Conservation (phyloP, 306 rosid genomes). For the Calophaca sinica region DNA sequence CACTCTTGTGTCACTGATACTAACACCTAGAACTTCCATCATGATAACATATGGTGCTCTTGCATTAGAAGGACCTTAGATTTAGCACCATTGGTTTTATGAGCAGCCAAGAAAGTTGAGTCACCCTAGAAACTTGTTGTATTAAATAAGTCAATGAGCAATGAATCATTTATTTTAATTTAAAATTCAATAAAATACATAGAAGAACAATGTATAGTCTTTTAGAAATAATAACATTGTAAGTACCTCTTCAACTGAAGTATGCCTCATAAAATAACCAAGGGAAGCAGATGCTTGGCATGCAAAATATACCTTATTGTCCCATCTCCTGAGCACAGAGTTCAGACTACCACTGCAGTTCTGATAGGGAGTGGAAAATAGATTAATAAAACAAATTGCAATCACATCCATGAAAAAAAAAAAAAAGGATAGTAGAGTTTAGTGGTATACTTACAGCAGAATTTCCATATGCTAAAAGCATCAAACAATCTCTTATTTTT, state of each 20-base stretch:
- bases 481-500: too few relatives aligned
- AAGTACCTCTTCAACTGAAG: slow-evolving; percentile 61
- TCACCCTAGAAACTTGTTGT: slow-evolving; percentile 50
- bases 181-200: too few relatives aligned
- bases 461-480: slow-evolving; percentile 11
- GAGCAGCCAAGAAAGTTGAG: slow-evolving; percentile 41
- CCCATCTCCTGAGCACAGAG: slow-evolving; percentile 53
- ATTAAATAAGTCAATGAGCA: slow-evolving; percentile 27
- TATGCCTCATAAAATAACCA: slow-evolving; percentile 71
- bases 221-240: too few relatives aligned
- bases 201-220: too few relatives aligned
- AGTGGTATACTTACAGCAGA: not conserved
- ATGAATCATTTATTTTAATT: not conserved
- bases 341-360: slow-evolving; percentile 62
- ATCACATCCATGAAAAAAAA: not conserved
- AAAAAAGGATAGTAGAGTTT: not conserved
- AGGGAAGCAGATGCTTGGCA: slow-evolving; percentile 70
- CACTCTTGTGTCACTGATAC: slow-evolving; percentile 66
- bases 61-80: slow-evolving; percentile 45
- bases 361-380: slow-evolving; percentile 48
- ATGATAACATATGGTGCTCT: slow-evolving; percentile 67
- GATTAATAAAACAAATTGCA: slow-evolving; percentile 35
- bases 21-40: slow-evolving; percentile 78
- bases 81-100: slow-evolving; percentile 48
- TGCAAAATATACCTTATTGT: slow-evolving; percentile 63